Base-by-base conservation (phyloP, 805 yeast genomes). In the Candida broadrunensis region DNA sequence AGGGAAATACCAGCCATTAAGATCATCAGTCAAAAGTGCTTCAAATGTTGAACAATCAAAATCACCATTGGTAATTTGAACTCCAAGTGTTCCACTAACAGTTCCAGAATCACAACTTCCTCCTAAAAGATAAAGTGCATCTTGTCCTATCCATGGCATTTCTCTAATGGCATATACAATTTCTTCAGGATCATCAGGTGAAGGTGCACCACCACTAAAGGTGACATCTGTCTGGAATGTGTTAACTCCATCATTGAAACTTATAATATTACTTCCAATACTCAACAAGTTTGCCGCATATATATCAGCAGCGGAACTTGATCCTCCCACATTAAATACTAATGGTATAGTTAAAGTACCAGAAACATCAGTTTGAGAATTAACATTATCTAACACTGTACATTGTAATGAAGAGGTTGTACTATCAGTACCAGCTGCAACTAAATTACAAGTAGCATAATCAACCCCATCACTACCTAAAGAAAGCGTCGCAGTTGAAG, bases 1-100 rank as follows among this genome's bases (percentile, higher is more conserved):
- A 17, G 58, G 51, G 17, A n/a, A 36, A 21, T 36, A 42, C 54
- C 53, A 54, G 13, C 37, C 45, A 35, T 54, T 54, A 21, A 46
- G 20, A 11, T 27, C 11, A 36, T 47, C 42, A 15, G 56, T 38
- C 29, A 50, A 41, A 6, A 41, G 42, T 12, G 39, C 47, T 17
- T 45, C 37, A 3, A 42, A 39, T 1, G 40, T 7, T 8, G 46
- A 21, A 33, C 60, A 55, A 33, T 52, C 53, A 12, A 53, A 29
- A 8, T 29, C 34, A 9, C 38, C 44, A 23, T 31, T 31, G 5
- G 25, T 15, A 17, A 45, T 26, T 0, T 31, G 33, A 15, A 51
- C 24, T 13, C 56, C 58, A 17, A 53, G 18, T 2, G 42, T 37
- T 19, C 54, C 56, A 18, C 43, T 33, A 7, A 30, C n/a, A 24